Evolutionary conservation across 768 basidiomycete genomes (phyloP).

Genomic region (Suillus americanus): DNA sequence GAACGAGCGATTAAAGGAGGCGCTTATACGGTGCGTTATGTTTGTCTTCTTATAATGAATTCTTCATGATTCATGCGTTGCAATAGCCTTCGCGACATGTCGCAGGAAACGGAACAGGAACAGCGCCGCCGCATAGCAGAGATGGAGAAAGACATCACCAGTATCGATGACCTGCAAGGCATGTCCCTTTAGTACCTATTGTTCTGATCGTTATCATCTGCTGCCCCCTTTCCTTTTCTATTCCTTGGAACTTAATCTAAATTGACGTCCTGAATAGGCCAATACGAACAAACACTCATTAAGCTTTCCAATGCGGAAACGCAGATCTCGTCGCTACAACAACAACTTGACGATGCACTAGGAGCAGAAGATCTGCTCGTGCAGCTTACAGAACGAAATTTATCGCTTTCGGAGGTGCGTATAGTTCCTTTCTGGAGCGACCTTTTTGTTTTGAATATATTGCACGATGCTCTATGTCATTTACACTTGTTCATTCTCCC

Average conservation of each 20-base stretch:
- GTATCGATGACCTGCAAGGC: conserved; percentile 82
- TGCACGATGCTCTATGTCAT: background rate
- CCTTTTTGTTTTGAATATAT: background rate
- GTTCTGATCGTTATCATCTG: background rate
- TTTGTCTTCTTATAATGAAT: background rate
- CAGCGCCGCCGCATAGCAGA: conserved; percentile 78
- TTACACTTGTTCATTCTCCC: background rate
- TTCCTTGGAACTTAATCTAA: conserved; percentile 6
- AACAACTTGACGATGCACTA: conserved; percentile 91
- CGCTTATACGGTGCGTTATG: conserved; percentile 67
- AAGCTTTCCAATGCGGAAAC: conserved; percentile 87
- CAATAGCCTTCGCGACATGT: conserved; percentile 79
- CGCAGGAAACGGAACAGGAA: conserved; percentile 85
- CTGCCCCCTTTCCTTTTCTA: background rate
- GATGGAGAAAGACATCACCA: conserved; percentile 85
- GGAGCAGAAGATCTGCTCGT: conserved; percentile 97
- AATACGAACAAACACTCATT: conserved; percentile 76
- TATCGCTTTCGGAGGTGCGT: conserved; percentile 83
- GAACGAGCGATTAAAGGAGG: conserved; percentile 94
- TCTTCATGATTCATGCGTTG: conserved; percentile 4
- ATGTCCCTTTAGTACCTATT: conserved; percentile 10
- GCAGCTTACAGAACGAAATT: conserved; percentile 90
- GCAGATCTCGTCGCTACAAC: conserved; percentile 91
- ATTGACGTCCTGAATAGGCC: conserved; percentile 42
- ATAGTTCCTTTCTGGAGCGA: background rate